These are phyloP conservation scores for Linnemannia elongata DNA, from an alignment of 192 early-diverging fungal genomes.

Conservation along the genomic window DNA sequence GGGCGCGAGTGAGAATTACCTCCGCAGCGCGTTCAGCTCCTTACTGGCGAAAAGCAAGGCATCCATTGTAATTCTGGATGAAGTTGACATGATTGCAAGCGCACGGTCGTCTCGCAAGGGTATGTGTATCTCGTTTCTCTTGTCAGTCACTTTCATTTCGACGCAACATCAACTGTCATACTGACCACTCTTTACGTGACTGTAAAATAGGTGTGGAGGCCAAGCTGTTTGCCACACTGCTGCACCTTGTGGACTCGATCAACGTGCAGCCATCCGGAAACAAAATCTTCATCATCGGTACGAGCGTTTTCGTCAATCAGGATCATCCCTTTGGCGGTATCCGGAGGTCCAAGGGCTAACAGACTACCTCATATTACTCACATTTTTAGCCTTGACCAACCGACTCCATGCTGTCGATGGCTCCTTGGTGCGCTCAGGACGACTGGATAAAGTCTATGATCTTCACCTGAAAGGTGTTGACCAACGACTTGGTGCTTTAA, in stretches of 20 bases:
- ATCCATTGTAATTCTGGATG: constrained; percentile 69
- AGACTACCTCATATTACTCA: too few species aligned
- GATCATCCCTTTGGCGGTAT: not conserved
- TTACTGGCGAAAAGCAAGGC: constrained; percentile 25
- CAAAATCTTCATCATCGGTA: constrained; percentile 65
- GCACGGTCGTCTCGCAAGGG: constrained; percentile 51
- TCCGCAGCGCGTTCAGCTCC: constrained; percentile 56
- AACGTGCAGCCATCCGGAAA: constrained; percentile 33
- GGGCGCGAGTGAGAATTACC: constrained; percentile 66
- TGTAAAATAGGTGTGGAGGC: constrained; percentile 57
- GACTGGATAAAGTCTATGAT: constrained; percentile 66
- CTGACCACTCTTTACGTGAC: not conserved
- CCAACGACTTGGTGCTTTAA: constrained; percentile 57
- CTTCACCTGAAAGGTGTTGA: constrained; percentile 60
- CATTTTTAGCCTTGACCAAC: constrained; percentile 62
- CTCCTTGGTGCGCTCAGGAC: constrained; percentile 67
- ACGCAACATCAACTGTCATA: not conserved
- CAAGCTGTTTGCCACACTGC: constrained; percentile 55
- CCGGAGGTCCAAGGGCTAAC: not conserved
- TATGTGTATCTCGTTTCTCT: not conserved
- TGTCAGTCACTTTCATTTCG: not conserved
- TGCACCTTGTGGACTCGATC: constrained; percentile 59
- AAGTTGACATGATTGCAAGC: constrained; percentile 68
- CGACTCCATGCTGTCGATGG: constrained; percentile 64
- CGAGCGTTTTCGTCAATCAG: not conserved